Evolutionary conservation across 2,329 filamentous ascomycete genomes (phyloP), one percentile per base, ranked within the genome.

Genomic region (Xylaria sp.): DNA sequence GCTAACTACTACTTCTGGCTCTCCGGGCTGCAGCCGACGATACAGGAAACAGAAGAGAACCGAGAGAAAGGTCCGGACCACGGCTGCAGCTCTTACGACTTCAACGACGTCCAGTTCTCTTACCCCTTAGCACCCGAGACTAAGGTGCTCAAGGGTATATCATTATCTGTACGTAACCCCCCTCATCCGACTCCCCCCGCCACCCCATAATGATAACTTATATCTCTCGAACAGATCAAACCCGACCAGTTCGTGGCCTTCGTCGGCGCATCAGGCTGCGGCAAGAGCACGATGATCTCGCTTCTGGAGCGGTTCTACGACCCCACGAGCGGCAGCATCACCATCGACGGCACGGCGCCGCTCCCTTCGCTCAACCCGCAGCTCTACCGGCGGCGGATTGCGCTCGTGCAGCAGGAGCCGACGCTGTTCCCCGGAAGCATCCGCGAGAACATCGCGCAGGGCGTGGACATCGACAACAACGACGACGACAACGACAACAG

Each of bases 381-480:
- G 21, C 76, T 77, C 61, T 83, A 82, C 71, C 75, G 82, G 40
- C 71, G 72, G 2, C 70, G 77, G 26, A 75, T 85, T 11, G 76
- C 81, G 2, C 74, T 85, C 2, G 82, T 86, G 2, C 78, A 82
- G 55, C 82, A 85, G 64, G 81, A 85, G 52, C 80, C 81, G 0
- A 78, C 78, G 19, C 65, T 80, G 0, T 81, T 80, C 61, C 76
- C 75, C 39, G 74, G 74, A 17, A 72, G 72, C 6, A 76, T 81
- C 40, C 74, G 71, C 42, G 73, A 76, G 16, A 96, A 96, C 70
- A 95, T 97, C 65, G 79, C 82, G 17, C 86, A 94, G 61, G 92
- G 92, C 48, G 83, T 85, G 59, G 46, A 44, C 13, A 43, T 44
- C 11, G 43, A 50, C 22, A 26, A 41, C 21, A 16, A 38, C 6